Evolutionary conservation across 1,284 basidiomycete species (phyloP).

Genomic region (Porodaedalea pini): DNA sequence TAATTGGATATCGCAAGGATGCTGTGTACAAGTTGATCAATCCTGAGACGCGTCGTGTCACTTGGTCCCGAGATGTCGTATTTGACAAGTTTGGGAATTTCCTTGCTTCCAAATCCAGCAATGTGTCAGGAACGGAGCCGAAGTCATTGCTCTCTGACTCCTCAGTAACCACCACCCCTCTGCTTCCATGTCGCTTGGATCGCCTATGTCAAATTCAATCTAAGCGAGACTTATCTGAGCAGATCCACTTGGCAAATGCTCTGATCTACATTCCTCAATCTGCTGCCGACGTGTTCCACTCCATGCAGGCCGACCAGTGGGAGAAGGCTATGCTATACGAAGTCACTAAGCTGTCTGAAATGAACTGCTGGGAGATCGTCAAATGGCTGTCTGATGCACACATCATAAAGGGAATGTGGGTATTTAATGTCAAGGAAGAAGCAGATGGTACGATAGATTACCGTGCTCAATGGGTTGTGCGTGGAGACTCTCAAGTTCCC

Average conservation of each 20-base stretch:
- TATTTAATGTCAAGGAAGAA: constrained; percentile 2
- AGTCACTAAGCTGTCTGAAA: not conserved
- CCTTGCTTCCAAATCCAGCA: not conserved
- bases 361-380: not conserved
- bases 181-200: too few relatives aligned
- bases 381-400: not conserved
- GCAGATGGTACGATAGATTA: not conserved
- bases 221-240: not conserved
- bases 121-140: not conserved
- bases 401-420: constrained; percentile 9
- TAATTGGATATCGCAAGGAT: not conserved
- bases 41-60: not conserved
- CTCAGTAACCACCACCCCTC: too few relatives aligned
- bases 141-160: too few relatives aligned
- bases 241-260: not conserved
- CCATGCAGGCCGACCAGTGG: not conserved
- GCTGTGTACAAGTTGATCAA: not conserved
- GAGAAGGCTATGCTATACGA: not conserved
- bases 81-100: not conserved
- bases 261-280: not conserved
- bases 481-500: not conserved
- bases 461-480: not conserved
- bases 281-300: not conserved
- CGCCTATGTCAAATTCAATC: not conserved
- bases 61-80: not conserved